Conservation (phyloP, 1,284 basidiomycete species). For the Coniferiporia weirii region DNA sequence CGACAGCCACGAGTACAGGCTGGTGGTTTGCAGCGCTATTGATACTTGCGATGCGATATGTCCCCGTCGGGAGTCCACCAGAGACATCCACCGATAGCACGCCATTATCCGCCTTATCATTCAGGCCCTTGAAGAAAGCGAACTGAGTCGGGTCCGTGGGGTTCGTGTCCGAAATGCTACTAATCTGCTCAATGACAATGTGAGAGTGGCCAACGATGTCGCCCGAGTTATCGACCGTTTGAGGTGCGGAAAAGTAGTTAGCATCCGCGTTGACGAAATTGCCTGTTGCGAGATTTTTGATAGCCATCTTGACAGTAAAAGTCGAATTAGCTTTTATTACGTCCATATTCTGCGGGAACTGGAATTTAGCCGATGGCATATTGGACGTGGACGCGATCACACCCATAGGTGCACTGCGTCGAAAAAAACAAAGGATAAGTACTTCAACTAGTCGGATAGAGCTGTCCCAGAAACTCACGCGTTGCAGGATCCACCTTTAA, state of each 20-base stretch:
- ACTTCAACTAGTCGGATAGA: background rate
- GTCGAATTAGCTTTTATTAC: constrained; percentile 40
- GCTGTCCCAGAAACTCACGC: constrained; percentile 23
- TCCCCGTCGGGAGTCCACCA: constrained; percentile 48
- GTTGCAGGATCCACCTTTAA: constrained; percentile 54
- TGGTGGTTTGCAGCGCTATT: constrained; percentile 55
- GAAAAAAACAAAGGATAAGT: background rate
- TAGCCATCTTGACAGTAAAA: constrained; percentile 46
- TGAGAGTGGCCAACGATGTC: constrained; percentile 53
- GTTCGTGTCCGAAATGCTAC: constrained; percentile 38
- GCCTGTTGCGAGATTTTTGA: constrained; percentile 42
- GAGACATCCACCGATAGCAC: constrained; percentile 42
- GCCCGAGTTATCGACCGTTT: constrained; percentile 35
- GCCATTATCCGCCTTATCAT: constrained; percentile 40
- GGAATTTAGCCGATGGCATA: constrained; percentile 54
- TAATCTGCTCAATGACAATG: constrained; percentile 47
- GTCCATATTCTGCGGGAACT: constrained; percentile 42
- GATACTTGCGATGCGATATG: constrained; percentile 50
- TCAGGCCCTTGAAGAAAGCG: constrained; percentile 61
- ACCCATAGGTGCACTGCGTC: constrained; percentile 41
- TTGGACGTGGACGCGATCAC: constrained; percentile 40
- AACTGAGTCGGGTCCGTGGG: constrained; percentile 47
- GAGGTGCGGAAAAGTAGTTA: constrained; percentile 48
- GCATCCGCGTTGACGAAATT: constrained; percentile 48
- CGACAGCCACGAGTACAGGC: constrained; percentile 44